A percentile compares a stretch with the other conserved stretches of the same genome.
phyloP scores from a whole-genome alignment of 768 basidiomycete genomes.

The Auricularia heimuer region DNA sequence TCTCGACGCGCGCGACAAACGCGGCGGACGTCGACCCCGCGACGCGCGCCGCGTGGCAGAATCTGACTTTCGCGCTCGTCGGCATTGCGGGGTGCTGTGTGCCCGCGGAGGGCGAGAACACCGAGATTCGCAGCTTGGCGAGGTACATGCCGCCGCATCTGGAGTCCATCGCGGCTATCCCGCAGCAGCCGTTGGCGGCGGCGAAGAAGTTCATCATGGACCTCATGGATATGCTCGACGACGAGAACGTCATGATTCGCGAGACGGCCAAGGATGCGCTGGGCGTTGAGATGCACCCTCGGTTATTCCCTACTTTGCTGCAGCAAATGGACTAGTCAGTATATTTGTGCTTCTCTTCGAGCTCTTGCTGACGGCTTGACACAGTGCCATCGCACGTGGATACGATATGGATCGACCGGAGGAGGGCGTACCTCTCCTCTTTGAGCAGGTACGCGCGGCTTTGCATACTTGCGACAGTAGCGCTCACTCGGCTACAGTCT shows the following conservation, averaged over 20 bases:
- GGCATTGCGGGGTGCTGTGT: slow-evolving; percentile 61
- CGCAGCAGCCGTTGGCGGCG: slow-evolving; percentile 30
- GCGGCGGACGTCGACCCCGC: background rate
- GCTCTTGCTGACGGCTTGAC: slow-evolving; percentile 1
- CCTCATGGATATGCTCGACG: slow-evolving; percentile 57
- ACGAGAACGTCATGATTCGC: slow-evolving; percentile 55
- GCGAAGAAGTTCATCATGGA: slow-evolving; percentile 58
- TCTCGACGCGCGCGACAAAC: slow-evolving; percentile 43
- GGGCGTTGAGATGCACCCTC: slow-evolving; percentile 66
- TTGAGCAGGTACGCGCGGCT: slow-evolving; percentile 52
- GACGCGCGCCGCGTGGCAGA: slow-evolving; percentile 49
- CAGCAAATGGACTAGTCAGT: slow-evolving; percentile 67
- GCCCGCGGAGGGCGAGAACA: slow-evolving; percentile 38
- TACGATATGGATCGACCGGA: slow-evolving; percentile 1
- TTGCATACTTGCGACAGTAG: background rate
- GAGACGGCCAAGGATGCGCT: slow-evolving; percentile 74
- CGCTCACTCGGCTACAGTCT: slow-evolving; percentile 34
- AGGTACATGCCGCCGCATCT: slow-evolving; percentile 49
- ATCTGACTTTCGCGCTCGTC: slow-evolving; percentile 68
- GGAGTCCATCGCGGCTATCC: slow-evolving; percentile 6
- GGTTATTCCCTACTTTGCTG: slow-evolving; percentile 56
- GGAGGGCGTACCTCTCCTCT: slow-evolving; percentile 31
- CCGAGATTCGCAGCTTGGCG: slow-evolving; percentile 39
- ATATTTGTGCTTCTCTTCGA: background rate
- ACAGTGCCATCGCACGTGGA: background rate